Evolutionary conservation across 208 protist species (phyloP), one percentile per base, ranked within the genome.

Genomic region (Lotmaria passim): DNA sequence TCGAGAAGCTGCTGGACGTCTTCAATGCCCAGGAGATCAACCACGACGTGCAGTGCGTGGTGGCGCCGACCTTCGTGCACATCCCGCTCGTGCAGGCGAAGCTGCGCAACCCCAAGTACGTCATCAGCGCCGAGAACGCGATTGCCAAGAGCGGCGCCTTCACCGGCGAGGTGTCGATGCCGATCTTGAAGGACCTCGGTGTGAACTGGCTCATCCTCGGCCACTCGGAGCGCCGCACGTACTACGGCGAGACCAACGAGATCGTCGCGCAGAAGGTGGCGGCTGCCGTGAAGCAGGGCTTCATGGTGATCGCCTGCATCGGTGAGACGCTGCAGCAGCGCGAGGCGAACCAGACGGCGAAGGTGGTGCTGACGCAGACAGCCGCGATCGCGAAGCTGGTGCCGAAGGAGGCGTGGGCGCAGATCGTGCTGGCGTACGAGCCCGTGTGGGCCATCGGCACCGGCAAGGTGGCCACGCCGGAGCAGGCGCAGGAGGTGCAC

Each of bases 381-480:
- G 71, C 74, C 21, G 96, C 97, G 28, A 91, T 98, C 52, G 78
- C 82, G 23, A 65, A 71, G 36, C 75, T 75, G 67, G 62, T 96
- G 12, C 76, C 81, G 53, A 86, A 90, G 64, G 77, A 86, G 31
- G 85, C 87, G 44, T 99, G 98, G 97, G 28, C 46, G 0, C 85
- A 91, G 17, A 76, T 99, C 34, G 97, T 99, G 26, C 72, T 99
- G 60, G 98, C 98, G n/a, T 99, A 99, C 81, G 98, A 99, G 87
- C 98, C 98, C 33, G 98, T 99, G 14, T 99, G 98, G 98, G 98
- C 98, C 50, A 99, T 99, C 75, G 98, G 98, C 50, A 99, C 98
- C 64, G 98, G 98, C 58, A 93, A 98, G 57, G 95, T 96, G 48
- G 98, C 98, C 36, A 93, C 98, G 5, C 97, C 98, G 12, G 81